phyloP scores from a whole-genome alignment of 2,329 filamentous ascomycete species.

The Trichoderma pleuroti region DNA sequence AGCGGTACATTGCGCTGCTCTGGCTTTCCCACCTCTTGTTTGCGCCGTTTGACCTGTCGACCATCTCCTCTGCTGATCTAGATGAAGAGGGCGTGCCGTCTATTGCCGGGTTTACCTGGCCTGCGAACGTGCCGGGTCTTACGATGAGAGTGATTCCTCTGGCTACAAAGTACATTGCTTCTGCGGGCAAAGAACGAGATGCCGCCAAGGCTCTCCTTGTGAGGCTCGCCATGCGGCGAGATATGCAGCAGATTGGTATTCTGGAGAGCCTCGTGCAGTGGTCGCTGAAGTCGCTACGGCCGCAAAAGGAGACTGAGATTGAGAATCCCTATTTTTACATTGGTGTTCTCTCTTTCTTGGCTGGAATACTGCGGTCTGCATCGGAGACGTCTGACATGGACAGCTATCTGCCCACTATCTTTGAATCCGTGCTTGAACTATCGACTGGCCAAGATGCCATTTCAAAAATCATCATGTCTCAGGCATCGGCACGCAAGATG shows the following conservation, averaged over 20 bases:
- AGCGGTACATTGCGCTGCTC: conserved; percentile 79
- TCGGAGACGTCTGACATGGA: conserved; percentile 73
- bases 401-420: conserved; percentile 62
- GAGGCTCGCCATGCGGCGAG: conserved; percentile 73
- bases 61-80: conserved; percentile 65
- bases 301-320: conserved; percentile 34
- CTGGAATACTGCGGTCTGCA: conserved; percentile 66
- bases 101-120: conserved; percentile 52
- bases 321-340: conserved; percentile 70
- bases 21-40: conserved; percentile 83
- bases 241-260: conserved; percentile 79
- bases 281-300: conserved; percentile 61
- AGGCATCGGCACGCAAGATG: conserved; percentile 76
- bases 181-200: conserved; percentile 81
- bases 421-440: conserved; percentile 59
- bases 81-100: conserved; percentile 43
- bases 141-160: conserved; percentile 67
- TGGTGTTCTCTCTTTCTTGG: conserved; percentile 75
- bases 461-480: conserved; percentile 58
- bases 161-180: conserved; percentile 66
- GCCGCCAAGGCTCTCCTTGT: conserved; percentile 82
- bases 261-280: conserved; percentile 66
- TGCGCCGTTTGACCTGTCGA: conserved; percentile 85
- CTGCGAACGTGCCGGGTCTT: conserved; percentile 63
- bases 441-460: conserved; percentile 47